These are phyloP conservation scores for Trichosporon faecale DNA, from an alignment of 1,284 basidiomycete genomes.

Conservation along the genomic window DNA sequence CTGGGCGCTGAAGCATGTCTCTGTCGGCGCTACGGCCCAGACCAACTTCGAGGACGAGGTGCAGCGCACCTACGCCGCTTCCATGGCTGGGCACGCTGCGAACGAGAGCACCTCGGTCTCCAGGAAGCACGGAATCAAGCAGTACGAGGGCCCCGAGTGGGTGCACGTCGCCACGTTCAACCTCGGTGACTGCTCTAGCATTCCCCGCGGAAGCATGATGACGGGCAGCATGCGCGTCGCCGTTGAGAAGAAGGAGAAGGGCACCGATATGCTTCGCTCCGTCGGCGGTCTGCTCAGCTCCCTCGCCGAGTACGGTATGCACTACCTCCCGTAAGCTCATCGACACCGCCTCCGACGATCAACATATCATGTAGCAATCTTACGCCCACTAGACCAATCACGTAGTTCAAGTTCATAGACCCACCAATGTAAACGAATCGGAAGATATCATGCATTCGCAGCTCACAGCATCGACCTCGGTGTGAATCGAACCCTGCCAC, in stretches of 20 bases:
- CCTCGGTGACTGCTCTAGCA: slow-evolving; percentile 2
- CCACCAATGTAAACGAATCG: not conserved
- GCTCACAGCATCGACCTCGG: no score
- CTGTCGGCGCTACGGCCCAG: not conserved
- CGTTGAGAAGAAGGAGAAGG: not conserved
- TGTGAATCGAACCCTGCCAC: no score
- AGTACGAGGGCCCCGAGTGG: not conserved
- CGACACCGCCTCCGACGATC: not conserved
- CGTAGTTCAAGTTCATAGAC: not conserved
- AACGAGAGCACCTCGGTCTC: not conserved
- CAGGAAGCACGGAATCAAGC: not conserved
- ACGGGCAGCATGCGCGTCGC: not conserved
- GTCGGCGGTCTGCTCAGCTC: not conserved
- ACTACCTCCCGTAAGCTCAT: not conserved
- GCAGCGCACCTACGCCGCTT: not conserved
- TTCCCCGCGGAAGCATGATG: slow-evolving; percentile 1
- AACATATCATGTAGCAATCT: not conserved
- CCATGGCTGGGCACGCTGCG: not conserved
- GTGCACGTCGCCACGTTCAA: slow-evolving; percentile 5
- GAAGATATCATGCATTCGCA: no score
- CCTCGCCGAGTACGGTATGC: not conserved
- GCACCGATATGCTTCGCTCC: not conserved
- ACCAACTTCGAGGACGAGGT: not conserved
- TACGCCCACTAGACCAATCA: not conserved
- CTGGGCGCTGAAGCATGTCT: not conserved